Conservation (phyloP, 1,284 basidiomycete genomes). For the Pseudozyma pruni region DNA sequence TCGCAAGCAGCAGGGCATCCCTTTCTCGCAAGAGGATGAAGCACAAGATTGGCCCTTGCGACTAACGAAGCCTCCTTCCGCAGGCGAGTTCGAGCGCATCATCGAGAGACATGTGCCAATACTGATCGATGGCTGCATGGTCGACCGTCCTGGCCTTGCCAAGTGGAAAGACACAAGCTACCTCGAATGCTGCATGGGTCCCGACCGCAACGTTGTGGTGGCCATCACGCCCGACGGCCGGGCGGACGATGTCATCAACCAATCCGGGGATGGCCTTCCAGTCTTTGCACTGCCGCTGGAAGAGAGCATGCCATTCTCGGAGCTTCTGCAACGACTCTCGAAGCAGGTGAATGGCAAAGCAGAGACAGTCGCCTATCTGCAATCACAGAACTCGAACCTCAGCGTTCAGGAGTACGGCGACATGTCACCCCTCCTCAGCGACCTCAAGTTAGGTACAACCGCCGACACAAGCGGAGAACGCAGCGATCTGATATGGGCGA, state of each 20-base stretch:
- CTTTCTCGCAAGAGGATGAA: background rate
- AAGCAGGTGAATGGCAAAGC: constrained; percentile 14
- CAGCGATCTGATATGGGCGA: constrained; percentile 50
- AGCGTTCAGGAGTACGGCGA: constrained; percentile 47
- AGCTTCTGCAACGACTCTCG: constrained; percentile 32
- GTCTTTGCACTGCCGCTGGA: constrained; percentile 61
- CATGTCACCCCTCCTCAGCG: constrained; percentile 48
- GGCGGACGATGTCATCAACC: constrained; percentile 53
- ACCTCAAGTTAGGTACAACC: constrained; percentile 21
- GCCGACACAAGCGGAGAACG: background rate
- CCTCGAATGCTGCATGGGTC: constrained; percentile 43
- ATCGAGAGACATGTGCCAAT: constrained; percentile 45
- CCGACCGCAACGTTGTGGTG: constrained; percentile 37
- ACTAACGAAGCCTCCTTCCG: constrained; percentile 15
- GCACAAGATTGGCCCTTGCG: constrained; percentile 18
- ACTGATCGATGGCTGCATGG: constrained; percentile 37
- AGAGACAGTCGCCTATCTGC: constrained; percentile 52
- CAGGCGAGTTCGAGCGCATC: constrained; percentile 11
- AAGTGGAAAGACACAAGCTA: constrained; percentile 53
- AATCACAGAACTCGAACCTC: constrained; percentile 62
- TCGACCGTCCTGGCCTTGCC: constrained; percentile 15
- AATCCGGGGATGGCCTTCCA: constrained; percentile 7
- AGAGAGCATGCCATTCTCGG: constrained; percentile 31
- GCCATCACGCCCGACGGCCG: constrained; percentile 59
- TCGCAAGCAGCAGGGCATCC: constrained; percentile 25